Evolutionary conservation across 108 stramenopile genomes (phyloP).

Genomic region (Pseudonitzschia delicatissima): DNA sequence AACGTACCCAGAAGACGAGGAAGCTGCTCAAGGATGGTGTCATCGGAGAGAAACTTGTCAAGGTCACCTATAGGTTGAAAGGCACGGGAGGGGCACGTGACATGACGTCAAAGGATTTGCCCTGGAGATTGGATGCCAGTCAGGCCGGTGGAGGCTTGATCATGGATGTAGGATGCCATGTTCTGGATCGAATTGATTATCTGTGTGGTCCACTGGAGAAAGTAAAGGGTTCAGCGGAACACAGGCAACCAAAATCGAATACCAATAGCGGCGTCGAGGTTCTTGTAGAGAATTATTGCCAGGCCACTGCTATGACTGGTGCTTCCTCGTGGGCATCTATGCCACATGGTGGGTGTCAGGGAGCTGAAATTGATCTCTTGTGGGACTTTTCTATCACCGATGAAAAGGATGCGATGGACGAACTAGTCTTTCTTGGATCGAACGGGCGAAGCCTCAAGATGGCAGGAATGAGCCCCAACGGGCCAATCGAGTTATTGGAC

Average conservation of each 20-base stretch:
- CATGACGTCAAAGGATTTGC: constrained; percentile 19
- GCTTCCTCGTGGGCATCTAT: constrained; percentile 26
- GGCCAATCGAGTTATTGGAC: constrained; percentile 48
- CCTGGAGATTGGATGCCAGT: constrained; percentile 47
- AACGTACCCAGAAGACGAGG: constrained; percentile 38
- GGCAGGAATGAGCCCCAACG: constrained; percentile 50
- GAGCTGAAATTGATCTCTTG: constrained; percentile 41
- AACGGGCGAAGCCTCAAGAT: constrained; percentile 42
- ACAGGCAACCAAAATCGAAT: neutral
- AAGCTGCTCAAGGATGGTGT: constrained; percentile 26
- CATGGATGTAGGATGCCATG: constrained; percentile 70
- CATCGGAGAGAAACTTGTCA: constrained; percentile 41
- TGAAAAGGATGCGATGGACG: constrained; percentile 25
- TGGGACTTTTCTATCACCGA: constrained; percentile 51
- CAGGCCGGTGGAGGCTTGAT: constrained; percentile 57
- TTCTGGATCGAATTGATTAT: constrained; percentile 60
- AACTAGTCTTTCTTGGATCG: constrained; percentile 47
- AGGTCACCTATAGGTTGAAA: constrained; percentile 26
- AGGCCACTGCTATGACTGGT: constrained; percentile 35
- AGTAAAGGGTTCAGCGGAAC: constrained; percentile 36
- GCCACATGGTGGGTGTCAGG: constrained; percentile 12
- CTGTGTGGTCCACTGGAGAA: constrained; percentile 52
- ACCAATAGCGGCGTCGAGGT: constrained; percentile 26
- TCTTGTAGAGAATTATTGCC: constrained; percentile 53
- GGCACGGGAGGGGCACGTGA: constrained; percentile 33